These are phyloP conservation scores for Lactarius tabidus DNA, from an alignment of 768 basidiomycete genomes.

Conservation along the genomic window DNA sequence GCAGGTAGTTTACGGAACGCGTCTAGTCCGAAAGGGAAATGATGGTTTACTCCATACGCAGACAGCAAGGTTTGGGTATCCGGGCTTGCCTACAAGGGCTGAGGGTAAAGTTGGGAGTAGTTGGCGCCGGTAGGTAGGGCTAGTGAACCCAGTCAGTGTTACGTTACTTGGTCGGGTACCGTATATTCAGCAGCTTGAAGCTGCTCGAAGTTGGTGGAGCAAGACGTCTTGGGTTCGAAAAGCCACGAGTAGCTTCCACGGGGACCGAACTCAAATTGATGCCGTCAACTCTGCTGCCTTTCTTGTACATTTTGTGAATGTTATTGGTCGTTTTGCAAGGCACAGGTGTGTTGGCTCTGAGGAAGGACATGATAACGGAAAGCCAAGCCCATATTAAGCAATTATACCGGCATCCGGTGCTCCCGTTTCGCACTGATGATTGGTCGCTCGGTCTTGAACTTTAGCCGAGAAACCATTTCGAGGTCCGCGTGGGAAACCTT, in stretches of 20 bases:
- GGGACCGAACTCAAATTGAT: not conserved
- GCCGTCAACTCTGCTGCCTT: not conserved
- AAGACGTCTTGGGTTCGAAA: not conserved
- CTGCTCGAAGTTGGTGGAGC: not conserved
- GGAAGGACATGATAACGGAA: not conserved
- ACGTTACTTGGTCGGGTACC: no score
- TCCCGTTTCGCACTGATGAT: not conserved
- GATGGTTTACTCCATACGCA: no score
- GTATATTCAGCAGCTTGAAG: not conserved
- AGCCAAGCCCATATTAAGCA: not conserved
- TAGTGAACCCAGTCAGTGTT: no score
- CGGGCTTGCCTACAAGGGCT: no score
- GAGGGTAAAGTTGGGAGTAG: not conserved
- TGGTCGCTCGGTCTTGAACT: not conserved
- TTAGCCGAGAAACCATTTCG: slow-evolving; percentile 35
- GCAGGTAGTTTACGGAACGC: not conserved
- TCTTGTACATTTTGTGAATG: not conserved
- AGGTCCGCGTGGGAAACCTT: not conserved
- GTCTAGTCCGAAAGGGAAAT: not conserved
- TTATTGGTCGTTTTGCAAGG: not conserved
- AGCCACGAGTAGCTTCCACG: not conserved
- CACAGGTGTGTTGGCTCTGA: not conserved
- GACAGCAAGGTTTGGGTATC: no score
- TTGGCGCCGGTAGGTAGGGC: not conserved
- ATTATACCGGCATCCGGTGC: slow-evolving; percentile 2